Base-by-base conservation (phyloP, 352 stramenopile species). In the Phytopythium chamaehyphon region DNA sequence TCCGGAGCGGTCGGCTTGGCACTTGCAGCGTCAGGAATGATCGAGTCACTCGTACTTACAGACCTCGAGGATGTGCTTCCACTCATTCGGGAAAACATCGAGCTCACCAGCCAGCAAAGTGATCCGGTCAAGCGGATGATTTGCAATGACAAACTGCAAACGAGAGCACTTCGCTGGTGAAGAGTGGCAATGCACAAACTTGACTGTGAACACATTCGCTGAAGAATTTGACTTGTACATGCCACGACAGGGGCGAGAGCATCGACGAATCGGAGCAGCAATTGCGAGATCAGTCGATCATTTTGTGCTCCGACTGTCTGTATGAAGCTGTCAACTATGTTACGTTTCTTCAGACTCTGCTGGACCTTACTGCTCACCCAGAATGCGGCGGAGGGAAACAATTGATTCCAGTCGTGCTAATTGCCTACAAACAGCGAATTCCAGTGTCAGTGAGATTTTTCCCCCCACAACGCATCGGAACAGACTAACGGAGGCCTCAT, bases 361-460 rank as follows among this genome's bases (percentile, higher is more conserved):
- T 69, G 7, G 57, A 63, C 6, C 47, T 89, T 14, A 78, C 67
- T 36, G 10, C 44, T 11, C 28, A 19, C 18, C 45, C 18, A 47
- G 9, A 21, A 23, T 15, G 2, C 23, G 47, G 26, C n/a, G 26
- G 37, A 26, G 14, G 6, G n/a, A 58, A 33, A 18, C 3, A 3
- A 23, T n/a, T 14, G 3, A 10, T 4, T 0, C 23, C 42, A 3
- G 33, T 55, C 1, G 62, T 85, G n/a, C 64, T 80, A 14, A 50
- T 91, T 37, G 76, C 75, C 9, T 91, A 88, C 67, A 91, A 91
- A 61, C 80, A 88, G 44, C 73, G 80, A 6, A 49, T 89, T 24
- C 61, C 61, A 1, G 43, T 62, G 64, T 84, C 6, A 3, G 16
- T 44, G 31, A 21, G 15, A 19, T 35, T 28, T 9, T 54, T 12